These are phyloP conservation scores for Lophiostoma macrostomum DNA, from an alignment of 495 filamentous ascomycete species.

Conservation along the genomic window DNA sequence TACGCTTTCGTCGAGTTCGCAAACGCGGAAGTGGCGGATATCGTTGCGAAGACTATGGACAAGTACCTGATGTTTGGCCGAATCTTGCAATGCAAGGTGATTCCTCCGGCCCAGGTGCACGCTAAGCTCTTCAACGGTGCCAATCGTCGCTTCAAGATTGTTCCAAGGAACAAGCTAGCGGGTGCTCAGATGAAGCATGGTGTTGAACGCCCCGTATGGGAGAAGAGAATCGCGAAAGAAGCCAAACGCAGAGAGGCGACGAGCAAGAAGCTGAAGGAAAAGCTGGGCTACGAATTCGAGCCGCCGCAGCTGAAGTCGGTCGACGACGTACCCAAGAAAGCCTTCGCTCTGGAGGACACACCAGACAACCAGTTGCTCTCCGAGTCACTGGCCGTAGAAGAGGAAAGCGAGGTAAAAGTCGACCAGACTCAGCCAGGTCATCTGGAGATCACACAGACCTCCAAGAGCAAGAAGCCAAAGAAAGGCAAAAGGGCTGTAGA, in stretches of 20 bases:
- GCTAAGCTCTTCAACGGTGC: conserved; percentile 80
- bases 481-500: not conserved
- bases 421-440: conserved; percentile 1
- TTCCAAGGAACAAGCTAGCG: conserved; percentile 81
- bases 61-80: conserved; percentile 95
- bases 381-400: conserved; percentile 5
- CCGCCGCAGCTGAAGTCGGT: conserved; percentile 68
- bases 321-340: conserved; percentile 49
- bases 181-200: conserved; percentile 68
- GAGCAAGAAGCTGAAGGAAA: conserved; percentile 66
- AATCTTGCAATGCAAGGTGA: conserved; percentile 78
- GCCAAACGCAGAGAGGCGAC: conserved; percentile 62
- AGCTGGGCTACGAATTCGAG: conserved; percentile 80
- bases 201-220: conserved; percentile 70
- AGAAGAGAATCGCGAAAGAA: conserved; percentile 66
- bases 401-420: not conserved
- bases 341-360: conserved; percentile 35
- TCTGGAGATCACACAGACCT: conserved; percentile 7
- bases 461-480: conserved; percentile 11
- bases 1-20: conserved; percentile 91
- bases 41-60: conserved; percentile 92
- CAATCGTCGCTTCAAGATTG: conserved; percentile 80
- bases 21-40: conserved; percentile 71
- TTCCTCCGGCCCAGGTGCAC: conserved; percentile 74
- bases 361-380: conserved; percentile 14